Evolutionary conservation across 495 filamentous ascomycete genomes (phyloP).

Genomic region (Penicillium waksmanii): DNA sequence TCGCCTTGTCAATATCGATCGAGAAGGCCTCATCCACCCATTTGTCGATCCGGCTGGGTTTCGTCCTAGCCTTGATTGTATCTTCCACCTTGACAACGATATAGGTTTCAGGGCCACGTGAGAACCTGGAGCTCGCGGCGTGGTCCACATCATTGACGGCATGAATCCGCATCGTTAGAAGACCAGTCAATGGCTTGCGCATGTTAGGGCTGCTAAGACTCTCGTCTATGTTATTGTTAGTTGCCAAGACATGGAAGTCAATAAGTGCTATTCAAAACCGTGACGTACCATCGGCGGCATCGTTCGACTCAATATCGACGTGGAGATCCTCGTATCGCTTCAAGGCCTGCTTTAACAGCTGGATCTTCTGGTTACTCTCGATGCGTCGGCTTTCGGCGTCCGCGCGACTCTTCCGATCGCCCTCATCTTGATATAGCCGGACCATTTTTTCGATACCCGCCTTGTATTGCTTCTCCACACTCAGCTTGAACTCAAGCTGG

Average conservation of each 20-base stretch:
- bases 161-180: slow-evolving; percentile 81
- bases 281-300: slow-evolving; percentile 79
- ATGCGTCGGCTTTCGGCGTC: slow-evolving; percentile 88
- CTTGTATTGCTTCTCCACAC: slow-evolving; percentile 99
- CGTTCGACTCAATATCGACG: slow-evolving; percentile 85
- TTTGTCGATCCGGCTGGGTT: slow-evolving; percentile 78
- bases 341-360: slow-evolving; percentile 90
- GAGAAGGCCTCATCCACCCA: slow-evolving; percentile 92
- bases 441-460: slow-evolving; percentile 99
- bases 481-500: slow-evolving; percentile 97
- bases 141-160: slow-evolving; percentile 96
- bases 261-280: background rate
- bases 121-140: slow-evolving; percentile 82
- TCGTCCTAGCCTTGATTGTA: slow-evolving; percentile 85
- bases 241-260: background rate
- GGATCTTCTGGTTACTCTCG: slow-evolving; percentile 97
- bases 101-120: slow-evolving; percentile 90
- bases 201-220: slow-evolving; percentile 94
- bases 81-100: slow-evolving; percentile 97
- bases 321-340: slow-evolving; percentile 98
- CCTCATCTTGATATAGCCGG: slow-evolving; percentile 94
- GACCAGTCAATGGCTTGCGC: slow-evolving; percentile 89
- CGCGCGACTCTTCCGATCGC: slow-evolving; percentile 91
- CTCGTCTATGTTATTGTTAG: slow-evolving; percentile 67
- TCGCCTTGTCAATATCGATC: slow-evolving; percentile 94